Percentiles rank a stretch among this genome's conserved stretches.
Conservation (phyloP, 2,329 filamentous ascomycete genomes). For the Mollisiaceae sp. region DNA sequence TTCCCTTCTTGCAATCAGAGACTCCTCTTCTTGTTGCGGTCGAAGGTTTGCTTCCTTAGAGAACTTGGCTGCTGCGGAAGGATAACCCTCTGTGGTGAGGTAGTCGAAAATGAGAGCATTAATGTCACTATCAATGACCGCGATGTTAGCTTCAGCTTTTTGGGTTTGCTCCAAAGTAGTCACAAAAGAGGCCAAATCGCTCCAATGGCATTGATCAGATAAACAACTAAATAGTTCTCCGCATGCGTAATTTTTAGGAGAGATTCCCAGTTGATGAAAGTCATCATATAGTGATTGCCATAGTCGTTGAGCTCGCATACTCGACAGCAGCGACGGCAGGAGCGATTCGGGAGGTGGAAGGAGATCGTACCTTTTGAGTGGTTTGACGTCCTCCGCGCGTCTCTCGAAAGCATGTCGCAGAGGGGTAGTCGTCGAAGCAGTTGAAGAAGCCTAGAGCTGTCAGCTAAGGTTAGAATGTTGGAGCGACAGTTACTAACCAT, state of each 20-base stretch:
- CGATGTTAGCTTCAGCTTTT: slow-evolving; percentile 31
- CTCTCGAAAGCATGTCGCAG: slow-evolving; percentile 67
- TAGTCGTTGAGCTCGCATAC: slow-evolving; percentile 24
- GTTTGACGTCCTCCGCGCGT: slow-evolving; percentile 82
- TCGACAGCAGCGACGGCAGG: slow-evolving; percentile 7
- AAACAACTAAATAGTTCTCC: slow-evolving; percentile 87
- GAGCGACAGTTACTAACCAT: slow-evolving; percentile 37
- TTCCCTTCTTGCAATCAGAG: slow-evolving; percentile 77
- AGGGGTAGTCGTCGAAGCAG: slow-evolving; percentile 71
- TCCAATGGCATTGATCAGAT: slow-evolving; percentile 58
- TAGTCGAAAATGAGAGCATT: slow-evolving; percentile 97
- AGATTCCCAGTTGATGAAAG: slow-evolving; percentile 98
- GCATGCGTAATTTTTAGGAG: slow-evolving; percentile 89
- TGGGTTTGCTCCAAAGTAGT: neutral
- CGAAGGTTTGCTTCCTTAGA: slow-evolving; percentile 90
- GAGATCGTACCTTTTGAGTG: slow-evolving; percentile 84
- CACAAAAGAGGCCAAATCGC: neutral
- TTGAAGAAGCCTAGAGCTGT: slow-evolving; percentile 41
- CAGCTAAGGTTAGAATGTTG: slow-evolving; percentile 17
- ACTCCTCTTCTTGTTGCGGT: slow-evolving; percentile 71
- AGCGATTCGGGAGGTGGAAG: slow-evolving; percentile 19
- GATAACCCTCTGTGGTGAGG: slow-evolving; percentile 93
- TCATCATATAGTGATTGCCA: slow-evolving; percentile 67
- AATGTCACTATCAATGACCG: slow-evolving; percentile 72
- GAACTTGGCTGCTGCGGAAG: slow-evolving; percentile 89